phyloP scores from a whole-genome alignment of 371 early-diverging fungal genomes.

The Choanephora cucurbitarum region DNA sequence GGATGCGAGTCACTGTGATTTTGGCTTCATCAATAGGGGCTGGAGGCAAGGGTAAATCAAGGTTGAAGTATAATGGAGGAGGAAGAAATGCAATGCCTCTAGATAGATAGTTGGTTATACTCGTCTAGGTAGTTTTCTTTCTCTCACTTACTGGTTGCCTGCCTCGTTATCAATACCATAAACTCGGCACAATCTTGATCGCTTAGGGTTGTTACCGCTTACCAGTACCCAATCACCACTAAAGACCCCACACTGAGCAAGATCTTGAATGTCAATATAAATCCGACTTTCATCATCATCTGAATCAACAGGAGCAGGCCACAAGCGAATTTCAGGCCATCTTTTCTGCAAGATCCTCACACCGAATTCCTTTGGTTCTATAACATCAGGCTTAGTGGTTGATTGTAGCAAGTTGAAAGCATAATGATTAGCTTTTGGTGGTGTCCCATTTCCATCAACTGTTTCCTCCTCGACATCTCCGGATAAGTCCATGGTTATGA shows the following conservation, averaged over 20 bases:
- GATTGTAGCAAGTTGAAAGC: conserved; percentile 29
- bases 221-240: conserved; percentile 76
- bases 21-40: conserved; percentile 20
- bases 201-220: conserved; percentile 40
- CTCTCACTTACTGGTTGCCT: conserved; percentile 6
- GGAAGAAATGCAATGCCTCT: conserved; percentile 45
- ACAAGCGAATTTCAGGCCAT: conserved; percentile 55
- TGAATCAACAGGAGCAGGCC: conserved; percentile 50
- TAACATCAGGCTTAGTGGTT: conserved; percentile 17
- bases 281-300: conserved; percentile 63
- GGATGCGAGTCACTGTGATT: conserved; percentile 34
- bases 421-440: conserved; percentile 9
- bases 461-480: too few relatives aligned
- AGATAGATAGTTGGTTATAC: background rate
- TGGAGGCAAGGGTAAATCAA: conserved; percentile 52
- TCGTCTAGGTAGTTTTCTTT: too few relatives aligned
- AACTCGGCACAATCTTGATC: conserved; percentile 50
- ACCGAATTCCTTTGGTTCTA: conserved; percentile 39
- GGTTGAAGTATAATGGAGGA: conserved; percentile 63
- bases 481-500: conserved; percentile 41
- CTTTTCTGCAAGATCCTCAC: conserved; percentile 38
- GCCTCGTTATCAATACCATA: conserved; percentile 36
- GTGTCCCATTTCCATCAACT: too few relatives aligned
- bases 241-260: conserved; percentile 67
- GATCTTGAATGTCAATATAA: conserved; percentile 56